Base-by-base conservation (phyloP, 176 grass and related monocot genomes). In the Cenchrus purpureus region DNA sequence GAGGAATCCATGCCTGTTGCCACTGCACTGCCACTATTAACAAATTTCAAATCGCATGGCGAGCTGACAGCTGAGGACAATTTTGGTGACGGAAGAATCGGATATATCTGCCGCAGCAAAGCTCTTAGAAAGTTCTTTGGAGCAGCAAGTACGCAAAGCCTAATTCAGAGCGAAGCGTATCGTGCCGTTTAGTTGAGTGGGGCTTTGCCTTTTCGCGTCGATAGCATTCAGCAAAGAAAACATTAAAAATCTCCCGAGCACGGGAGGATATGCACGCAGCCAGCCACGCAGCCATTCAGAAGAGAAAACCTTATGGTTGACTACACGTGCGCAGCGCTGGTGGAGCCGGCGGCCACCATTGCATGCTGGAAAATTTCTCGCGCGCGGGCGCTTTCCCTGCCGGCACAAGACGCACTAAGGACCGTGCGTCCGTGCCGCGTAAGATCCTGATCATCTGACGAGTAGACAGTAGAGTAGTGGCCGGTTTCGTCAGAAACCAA, bases 401-500 rank as follows among this genome's bases (percentile, higher is more conserved):
- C 76, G 67, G 9, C 76, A 28, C 44, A 34, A 52, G 28, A 17
- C 12, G 67, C 57, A 64, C 29, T 79, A 13, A 73, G 57, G 76
- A 73, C 46, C 19, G 44, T 54, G 76, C 77, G 76, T 64, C 46
- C 19, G 44, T 54, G 76, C 77, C 76, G 67, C 76, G 83, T 79
- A 50, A 62, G 65, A 79, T 78, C 83, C 65, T 59, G 58, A 25
- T 85, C 83, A 71, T 62, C 65, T 28, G 22, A 10, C 17, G 64
- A 71, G 29, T 7, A 31, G 1, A 46, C 8, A 4, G 45, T 25
- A 25, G 25, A 25, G 25, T 25, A 22, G 50, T 70, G 65, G 37
- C 37, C 37, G 37, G 79, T 56, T 56, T 42, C 9, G 50, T 54
- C 50, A 55, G 48, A 55, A 6, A 22, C 49, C 15, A 19, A 66